Conservation (phyloP, 768 basidiomycete genomes). For the Mycena pura region DNA sequence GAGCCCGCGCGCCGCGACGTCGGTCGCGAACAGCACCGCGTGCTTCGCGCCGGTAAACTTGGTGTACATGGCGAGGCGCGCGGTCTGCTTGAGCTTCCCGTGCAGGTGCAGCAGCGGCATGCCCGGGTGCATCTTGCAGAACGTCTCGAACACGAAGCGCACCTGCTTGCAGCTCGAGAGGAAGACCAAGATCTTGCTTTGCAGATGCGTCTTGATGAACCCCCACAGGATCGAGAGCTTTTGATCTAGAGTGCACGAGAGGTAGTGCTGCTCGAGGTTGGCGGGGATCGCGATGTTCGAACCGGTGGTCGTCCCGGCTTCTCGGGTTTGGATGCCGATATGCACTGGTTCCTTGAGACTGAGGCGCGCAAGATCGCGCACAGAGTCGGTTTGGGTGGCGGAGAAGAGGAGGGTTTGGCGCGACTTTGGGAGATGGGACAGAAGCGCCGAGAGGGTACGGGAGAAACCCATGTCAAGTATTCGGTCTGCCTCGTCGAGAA, state of each 20-base stretch:
- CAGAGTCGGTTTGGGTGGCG: constrained; percentile 93
- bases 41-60: constrained; percentile 84
- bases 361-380: constrained; percentile 87
- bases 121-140: constrained; percentile 95
- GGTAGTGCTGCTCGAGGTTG: constrained; percentile 88
- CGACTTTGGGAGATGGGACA: constrained; percentile 88
- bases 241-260: constrained; percentile 79
- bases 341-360: constrained; percentile 83
- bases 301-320: constrained; percentile 48
- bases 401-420: constrained; percentile 97
- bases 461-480: constrained; percentile 97
- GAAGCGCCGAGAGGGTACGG: constrained; percentile 85
- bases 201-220: constrained; percentile 93
- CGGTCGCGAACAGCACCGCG: constrained; percentile 91
- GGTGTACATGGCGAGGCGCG: constrained; percentile 81
- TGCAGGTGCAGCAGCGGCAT: constrained; percentile 92
- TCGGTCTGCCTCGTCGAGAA: constrained; percentile 96
- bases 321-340: constrained; percentile 71
- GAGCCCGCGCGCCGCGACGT: constrained; percentile 93
- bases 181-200: constrained; percentile 91
- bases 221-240: constrained; percentile 94
- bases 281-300: constrained; percentile 65
- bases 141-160: constrained; percentile 94
- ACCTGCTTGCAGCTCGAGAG: constrained; percentile 97
- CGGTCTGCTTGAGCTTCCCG: constrained; percentile 96